Evolutionary conservation across 129 eudicot species (phyloP).

Genomic region (Flaveria brownii): DNA sequence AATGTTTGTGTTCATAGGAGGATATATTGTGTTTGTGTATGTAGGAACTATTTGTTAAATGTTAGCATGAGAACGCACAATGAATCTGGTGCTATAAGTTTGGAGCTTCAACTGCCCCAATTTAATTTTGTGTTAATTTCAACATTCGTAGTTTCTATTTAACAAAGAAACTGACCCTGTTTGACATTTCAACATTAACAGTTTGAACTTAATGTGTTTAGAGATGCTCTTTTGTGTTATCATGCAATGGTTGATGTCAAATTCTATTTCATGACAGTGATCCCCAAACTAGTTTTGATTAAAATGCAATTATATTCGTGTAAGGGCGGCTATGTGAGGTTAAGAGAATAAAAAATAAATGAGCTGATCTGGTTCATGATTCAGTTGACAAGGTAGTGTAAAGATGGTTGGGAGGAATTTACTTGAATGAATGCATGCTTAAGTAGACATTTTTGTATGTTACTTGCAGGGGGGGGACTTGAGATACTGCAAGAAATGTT

Average conservation of each 20-base stretch:
- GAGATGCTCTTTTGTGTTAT: background rate
- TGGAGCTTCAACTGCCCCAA: background rate
- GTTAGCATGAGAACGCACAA: background rate
- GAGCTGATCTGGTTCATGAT: background rate
- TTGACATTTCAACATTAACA: background rate
- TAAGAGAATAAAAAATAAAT: background rate
- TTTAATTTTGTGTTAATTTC: background rate
- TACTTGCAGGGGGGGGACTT: conserved; percentile 86
- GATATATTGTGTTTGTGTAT: background rate
- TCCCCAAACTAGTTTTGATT: background rate
- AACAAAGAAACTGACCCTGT: background rate
- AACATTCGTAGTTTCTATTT: background rate
- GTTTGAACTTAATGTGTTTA: background rate
- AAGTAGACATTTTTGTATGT: conserved; percentile 10
- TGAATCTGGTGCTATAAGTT: background rate
- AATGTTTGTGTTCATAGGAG: background rate
- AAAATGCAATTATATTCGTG: background rate
- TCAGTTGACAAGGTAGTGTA: background rate
- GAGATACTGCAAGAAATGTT: conserved; percentile 91
- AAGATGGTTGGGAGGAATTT: background rate
- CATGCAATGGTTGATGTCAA: background rate
- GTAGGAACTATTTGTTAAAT: background rate
- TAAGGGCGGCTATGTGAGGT: background rate
- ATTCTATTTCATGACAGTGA: background rate
- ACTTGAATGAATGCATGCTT: conserved; percentile 8